Conservation (phyloP, 495 filamentous ascomycete species). For the Stereocaulon alpinum region DNA sequence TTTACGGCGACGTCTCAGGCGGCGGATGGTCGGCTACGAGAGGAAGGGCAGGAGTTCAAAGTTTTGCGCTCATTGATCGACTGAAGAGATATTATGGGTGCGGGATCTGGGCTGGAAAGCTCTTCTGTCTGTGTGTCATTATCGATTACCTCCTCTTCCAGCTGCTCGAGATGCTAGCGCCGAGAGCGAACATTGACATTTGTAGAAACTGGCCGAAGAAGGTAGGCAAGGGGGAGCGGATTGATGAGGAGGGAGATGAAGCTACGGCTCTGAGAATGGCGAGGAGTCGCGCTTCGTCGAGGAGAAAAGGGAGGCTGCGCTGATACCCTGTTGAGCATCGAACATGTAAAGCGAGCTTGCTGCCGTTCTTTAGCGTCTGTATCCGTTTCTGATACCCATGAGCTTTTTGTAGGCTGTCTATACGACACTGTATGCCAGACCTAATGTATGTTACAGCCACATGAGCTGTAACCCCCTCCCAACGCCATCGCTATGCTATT, state of each 20-base stretch:
- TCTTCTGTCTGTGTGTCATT: slow-evolving; percentile 90
- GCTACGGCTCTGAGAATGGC: slow-evolving; percentile 4
- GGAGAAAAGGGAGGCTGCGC: slow-evolving; percentile 4
- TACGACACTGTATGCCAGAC: not conserved
- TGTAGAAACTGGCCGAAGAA: slow-evolving; percentile 89
- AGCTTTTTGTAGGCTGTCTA: not conserved
- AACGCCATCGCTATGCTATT: slow-evolving; percentile 12
- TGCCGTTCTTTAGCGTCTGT: not conserved
- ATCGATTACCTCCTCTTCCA: slow-evolving; percentile 87
- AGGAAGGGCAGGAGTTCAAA: slow-evolving; percentile 63
- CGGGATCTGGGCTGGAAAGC: slow-evolving; percentile 96
- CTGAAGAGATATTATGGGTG: slow-evolving; percentile 97
- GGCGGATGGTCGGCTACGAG: slow-evolving; percentile 57
- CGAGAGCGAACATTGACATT: slow-evolving; percentile 74
- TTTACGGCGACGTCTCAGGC: slow-evolving; percentile 65
- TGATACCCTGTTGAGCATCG: not conserved
- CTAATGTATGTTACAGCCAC: not conserved
- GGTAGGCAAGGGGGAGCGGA: not conserved
- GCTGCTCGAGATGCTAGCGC: slow-evolving; percentile 77
- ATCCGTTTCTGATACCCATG: slow-evolving; percentile 8
- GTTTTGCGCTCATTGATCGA: slow-evolving; percentile 86
- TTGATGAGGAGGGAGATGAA: slow-evolving; percentile 11
- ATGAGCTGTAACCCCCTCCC: not conserved
- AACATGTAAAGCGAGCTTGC: no score
- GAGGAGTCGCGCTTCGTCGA: slow-evolving; percentile 7